Evolutionary conservation across 768 basidiomycete species (phyloP).

Genomic region (Gloeophyllum trabeum): DNA sequence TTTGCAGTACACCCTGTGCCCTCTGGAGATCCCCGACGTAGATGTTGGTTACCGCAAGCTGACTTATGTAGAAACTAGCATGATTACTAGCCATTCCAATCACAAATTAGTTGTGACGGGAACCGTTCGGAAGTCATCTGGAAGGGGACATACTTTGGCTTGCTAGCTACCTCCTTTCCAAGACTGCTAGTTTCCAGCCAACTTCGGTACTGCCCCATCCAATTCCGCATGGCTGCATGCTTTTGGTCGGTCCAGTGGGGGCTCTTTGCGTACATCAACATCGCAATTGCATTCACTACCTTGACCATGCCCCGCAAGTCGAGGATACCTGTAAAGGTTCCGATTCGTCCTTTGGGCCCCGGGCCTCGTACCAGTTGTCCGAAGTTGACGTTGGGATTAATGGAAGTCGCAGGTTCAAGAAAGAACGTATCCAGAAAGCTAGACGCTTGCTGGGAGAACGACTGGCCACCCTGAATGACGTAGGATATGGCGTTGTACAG

Average conservation of each 20-base stretch:
- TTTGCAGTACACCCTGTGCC: constrained; percentile 24
- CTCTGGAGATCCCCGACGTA: constrained; percentile 27
- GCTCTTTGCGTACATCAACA: constrained; percentile 24
- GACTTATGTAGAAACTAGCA: constrained; percentile 33
- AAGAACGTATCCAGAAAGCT: constrained; percentile 35
- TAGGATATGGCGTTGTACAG: constrained; percentile 34
- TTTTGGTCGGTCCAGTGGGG: constrained; percentile 29
- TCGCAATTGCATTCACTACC: constrained; percentile 31
- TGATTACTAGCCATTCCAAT: constrained; percentile 51
- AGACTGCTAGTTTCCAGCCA: constrained; percentile 35
- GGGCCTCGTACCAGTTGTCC: constrained; percentile 45
- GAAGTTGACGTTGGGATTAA: constrained; percentile 45
- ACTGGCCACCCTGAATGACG: constrained; percentile 17
- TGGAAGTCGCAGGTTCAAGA: constrained; percentile 26
- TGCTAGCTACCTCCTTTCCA: constrained; percentile 26
- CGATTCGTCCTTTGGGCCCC: constrained; percentile 26
- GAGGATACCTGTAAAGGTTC: constrained; percentile 42
- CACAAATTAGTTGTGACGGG: too few species aligned
- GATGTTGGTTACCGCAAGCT: constrained; percentile 30
- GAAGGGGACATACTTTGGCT: constrained; percentile 32
- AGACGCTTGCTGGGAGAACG: constrained; percentile 25
- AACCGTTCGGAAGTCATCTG: too few species aligned
- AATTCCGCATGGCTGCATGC: constrained; percentile 28
- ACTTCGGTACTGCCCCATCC: constrained; percentile 28
- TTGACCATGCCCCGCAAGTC: constrained; percentile 41